Evolutionary conservation across 805 yeast species (phyloP), one percentile per base, ranked within the genome.

Genomic region (Yarrowia keelungensis): DNA sequence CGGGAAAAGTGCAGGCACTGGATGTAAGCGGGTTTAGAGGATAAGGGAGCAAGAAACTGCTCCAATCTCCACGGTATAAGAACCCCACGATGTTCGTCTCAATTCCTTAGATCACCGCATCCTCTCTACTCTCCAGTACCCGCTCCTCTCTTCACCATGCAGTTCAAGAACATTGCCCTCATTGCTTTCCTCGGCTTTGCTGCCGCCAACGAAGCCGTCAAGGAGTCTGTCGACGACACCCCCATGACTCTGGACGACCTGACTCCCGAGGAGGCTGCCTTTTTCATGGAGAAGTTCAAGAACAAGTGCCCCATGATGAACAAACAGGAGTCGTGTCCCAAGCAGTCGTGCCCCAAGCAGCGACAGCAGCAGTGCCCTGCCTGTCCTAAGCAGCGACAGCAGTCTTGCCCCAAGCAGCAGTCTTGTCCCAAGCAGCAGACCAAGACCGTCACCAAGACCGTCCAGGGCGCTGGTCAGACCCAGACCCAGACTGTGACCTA

Each of bases 131-230:
- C 35, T 14, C 5, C 43, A 51, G 39, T 10, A 12, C 43, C 45
- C 12, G 45, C 42, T 15, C 42, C 19, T 2, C 5, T 16, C 19
- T 11, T 12, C 38, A 41, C 41, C 47, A 56, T 56, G 62, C 62
- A 56, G 47, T 41, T 56, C 62, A 56, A 56, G 62, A 56, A 41
- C 62, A 56, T 56, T 11, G 62, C 62, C 47, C 47, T 56, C 43
- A 10, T 56, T 16, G 62, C 62, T 47, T 36, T 56, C 14, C 32
- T 41, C 5, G 62, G 62, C 3, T 56, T 56, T 15, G 62, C n/a
- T 15, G 62, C 62, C 47, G 62, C 62, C 47, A 14, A 19, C 45
- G 46, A 53, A 35, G 43, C 61, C 9, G 35, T 15, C 22, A 14
- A 8, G 16, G 62, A 56, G 47, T 22, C 47, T 26, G 47, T 26